phyloP scores from a whole-genome alignment of 768 basidiomycete species.

The Roridomyces roridus region DNA sequence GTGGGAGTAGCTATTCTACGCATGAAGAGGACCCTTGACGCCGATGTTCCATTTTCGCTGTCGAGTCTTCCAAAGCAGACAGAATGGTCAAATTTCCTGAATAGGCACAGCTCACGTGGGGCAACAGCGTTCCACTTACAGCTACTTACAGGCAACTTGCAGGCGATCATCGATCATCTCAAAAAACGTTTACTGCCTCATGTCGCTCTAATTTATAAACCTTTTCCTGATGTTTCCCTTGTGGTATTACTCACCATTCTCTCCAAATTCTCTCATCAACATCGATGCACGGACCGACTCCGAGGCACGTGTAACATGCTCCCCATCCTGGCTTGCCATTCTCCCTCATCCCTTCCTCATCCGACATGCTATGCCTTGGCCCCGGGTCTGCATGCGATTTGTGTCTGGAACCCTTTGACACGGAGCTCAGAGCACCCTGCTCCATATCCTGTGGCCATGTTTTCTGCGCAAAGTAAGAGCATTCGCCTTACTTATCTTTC shows the following conservation, averaged over 20 bases:
- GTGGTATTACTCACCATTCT: slow-evolving; percentile 16
- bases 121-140: no score
- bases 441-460: slow-evolving; percentile 76
- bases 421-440: slow-evolving; percentile 61
- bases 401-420: slow-evolving; percentile 69
- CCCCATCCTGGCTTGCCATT: slow-evolving; percentile 31
- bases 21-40: no score
- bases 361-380: slow-evolving; percentile 70
- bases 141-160: no score
- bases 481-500: not conserved
- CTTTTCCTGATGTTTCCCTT: slow-evolving; percentile 21
- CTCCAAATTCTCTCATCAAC: slow-evolving; percentile 17
- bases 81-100: no score
- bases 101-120: no score
- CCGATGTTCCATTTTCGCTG: no score
- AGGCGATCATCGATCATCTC: no score
- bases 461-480: slow-evolving; percentile 56
- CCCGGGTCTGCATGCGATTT: slow-evolving; percentile 76
- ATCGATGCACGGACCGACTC: slow-evolving; percentile 7
- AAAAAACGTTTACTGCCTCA: slow-evolving; percentile 26
- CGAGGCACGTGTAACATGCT: slow-evolving; percentile 18
- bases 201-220: slow-evolving; percentile 25
- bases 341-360: slow-evolving; percentile 33
- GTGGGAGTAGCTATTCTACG: no score
- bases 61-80: no score